A percentile compares a stretch with the other conserved stretches of the same genome.
Conservation (phyloP, 1,284 basidiomycete genomes). For the Ceratobasidium sp. region DNA sequence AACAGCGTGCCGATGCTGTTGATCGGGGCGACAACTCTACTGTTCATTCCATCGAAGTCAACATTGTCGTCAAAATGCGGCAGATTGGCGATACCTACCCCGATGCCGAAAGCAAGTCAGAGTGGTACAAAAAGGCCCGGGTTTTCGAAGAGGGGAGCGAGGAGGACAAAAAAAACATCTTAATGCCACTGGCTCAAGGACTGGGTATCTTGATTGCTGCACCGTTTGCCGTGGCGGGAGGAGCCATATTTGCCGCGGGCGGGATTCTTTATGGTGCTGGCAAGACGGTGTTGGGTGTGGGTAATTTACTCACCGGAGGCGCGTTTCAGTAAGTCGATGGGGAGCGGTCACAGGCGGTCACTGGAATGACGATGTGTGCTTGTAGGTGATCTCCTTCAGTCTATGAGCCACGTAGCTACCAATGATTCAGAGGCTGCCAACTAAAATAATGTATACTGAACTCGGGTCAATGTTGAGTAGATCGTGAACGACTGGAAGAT, state of each 20-base stretch:
- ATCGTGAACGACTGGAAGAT: no score
- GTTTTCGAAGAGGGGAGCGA: background rate
- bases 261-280: slow-evolving; percentile 32
- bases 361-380: no score
- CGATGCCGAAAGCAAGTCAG: background rate
- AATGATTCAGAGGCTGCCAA: no score
- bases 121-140: slow-evolving; percentile 7
- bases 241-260: slow-evolving; percentile 22
- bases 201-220: slow-evolving; percentile 30
- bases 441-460: no score
- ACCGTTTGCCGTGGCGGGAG: slow-evolving; percentile 23
- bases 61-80: slow-evolving; percentile 13
- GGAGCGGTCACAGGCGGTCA: no score
- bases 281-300: slow-evolving; percentile 14
- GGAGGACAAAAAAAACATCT: slow-evolving; percentile 1
- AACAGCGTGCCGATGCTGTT: background rate
- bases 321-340: slow-evolving; percentile 7
- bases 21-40: background rate
- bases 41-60: background rate
- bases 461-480: no score
- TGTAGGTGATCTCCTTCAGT: no score
- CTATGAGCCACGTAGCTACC: no score
- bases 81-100: slow-evolving; percentile 29
- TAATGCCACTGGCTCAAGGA: slow-evolving; percentile 15
- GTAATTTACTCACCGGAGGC: slow-evolving; percentile 6